Base-by-base conservation (phyloP, 169 alveolate genomes). In the Babesia bovis region DNA sequence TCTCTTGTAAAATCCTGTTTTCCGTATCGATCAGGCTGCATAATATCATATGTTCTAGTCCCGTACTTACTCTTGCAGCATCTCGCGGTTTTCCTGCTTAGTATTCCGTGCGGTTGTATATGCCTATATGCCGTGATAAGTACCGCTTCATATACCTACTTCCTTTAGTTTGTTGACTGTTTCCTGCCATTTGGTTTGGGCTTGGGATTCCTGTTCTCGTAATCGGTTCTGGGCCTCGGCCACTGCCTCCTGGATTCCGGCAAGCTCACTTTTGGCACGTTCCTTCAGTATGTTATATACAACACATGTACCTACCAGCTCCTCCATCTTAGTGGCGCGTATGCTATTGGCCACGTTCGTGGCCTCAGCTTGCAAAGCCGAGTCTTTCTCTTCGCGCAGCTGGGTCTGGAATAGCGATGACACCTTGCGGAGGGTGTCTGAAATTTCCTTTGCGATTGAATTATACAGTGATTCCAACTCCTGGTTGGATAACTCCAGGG, bases 11-110 rank as follows among this genome's bases (percentile, higher is more conserved):
- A 23, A 67, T 45, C 42, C 30, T 38, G 7, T 36, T 26, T 33
- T 68, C 66, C 40, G 40, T 49, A 15, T 23, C n/a, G 19, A 78
- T 56, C 13, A 78, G 66, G 38, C 85, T 76, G 45, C 13, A 38
- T 9, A 38, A 9, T 13, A 13, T 38, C n/a, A 13, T 38, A 13
- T 9, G 13, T 38, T 13, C n/a, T 7, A 13, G 45, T 38, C 30
- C 19, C 4, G n/a, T n/a, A 49, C 84, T 33, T 13, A 63, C 84
- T 53, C 78, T 3, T 58, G 60, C 57, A 75, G 47, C 9, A 38
- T 25, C 2, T 63, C 30, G 58, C 59, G 32, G 65, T 75, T 75
- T 4, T 44, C 47, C 52, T 26, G 45, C 71, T 75, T 75, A 56
- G 51, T 15, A 4, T 52, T 36, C 15, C 65, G 19, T 2, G 69